Percentiles rank a stretch among this genome's conserved stretches.
phyloP scores from a whole-genome alignment of 805 yeast species.

The Saturnispora hagleri region DNA sequence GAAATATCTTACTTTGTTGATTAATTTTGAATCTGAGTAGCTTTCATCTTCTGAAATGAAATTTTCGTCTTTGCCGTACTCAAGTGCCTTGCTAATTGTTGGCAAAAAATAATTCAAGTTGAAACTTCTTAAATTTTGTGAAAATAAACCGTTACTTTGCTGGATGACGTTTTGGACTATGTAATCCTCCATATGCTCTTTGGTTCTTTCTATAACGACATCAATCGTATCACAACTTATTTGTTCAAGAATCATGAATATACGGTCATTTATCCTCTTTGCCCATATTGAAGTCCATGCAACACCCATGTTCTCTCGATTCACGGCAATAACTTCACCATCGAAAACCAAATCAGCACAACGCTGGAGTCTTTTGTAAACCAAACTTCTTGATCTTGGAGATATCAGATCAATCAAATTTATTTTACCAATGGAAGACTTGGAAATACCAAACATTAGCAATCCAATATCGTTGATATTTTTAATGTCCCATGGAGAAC shows the following conservation, averaged over 20 bases:
- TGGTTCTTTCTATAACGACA: conserved; percentile 36
- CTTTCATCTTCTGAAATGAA: conserved; percentile 6
- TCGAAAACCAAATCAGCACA: conserved; percentile 50
- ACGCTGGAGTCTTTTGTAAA: conserved; percentile 43
- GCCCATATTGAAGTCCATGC: conserved; percentile 94
- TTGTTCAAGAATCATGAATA: conserved; percentile 82
- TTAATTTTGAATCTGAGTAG: conserved; percentile 29
- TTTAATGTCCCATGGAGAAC: conserved; percentile 68
- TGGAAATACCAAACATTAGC: conserved; percentile 73
- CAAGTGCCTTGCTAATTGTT: conserved; percentile 15
- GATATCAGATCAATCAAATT: conserved; percentile 71
- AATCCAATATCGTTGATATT: conserved; percentile 90
- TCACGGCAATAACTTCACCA: conserved; percentile 79
- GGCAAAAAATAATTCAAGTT: conserved; percentile 18
- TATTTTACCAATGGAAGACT: conserved; percentile 48
- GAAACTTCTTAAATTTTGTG: conserved; percentile 10
- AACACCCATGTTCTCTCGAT: conserved; percentile 51
- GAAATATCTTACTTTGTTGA: conserved; percentile 56
- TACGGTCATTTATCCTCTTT: conserved; percentile 56
- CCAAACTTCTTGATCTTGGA: conserved; percentile 65
- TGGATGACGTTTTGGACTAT: conserved; percentile 7
- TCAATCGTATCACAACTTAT: conserved; percentile 67
- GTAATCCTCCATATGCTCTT: conserved; percentile 10
- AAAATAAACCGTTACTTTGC: conserved; percentile 16
- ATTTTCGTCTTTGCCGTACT: neutral